phyloP scores from a whole-genome alignment of 441 rosid species.

The Jatropha podagrica region DNA sequence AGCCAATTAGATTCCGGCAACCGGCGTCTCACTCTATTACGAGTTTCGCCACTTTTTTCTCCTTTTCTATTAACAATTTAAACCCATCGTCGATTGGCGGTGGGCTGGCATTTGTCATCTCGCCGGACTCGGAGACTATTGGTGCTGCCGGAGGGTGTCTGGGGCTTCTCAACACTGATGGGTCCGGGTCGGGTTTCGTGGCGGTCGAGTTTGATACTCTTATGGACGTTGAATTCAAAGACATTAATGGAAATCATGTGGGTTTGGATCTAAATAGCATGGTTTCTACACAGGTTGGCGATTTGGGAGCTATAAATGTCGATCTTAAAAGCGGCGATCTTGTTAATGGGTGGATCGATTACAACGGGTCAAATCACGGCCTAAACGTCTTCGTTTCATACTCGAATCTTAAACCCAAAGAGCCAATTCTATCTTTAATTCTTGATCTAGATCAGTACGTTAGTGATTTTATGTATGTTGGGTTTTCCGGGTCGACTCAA shows the following conservation, averaged over 20 bases:
- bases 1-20: conserved; percentile 72
- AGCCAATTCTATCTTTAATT: conserved; percentile 51
- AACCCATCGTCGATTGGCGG: conserved; percentile 96
- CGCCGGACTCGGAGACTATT: conserved; percentile 58
- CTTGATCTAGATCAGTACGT: conserved; percentile 79
- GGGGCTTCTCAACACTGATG: conserved; percentile 52
- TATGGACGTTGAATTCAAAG: conserved; percentile 79
- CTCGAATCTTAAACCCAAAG: conserved; percentile 79
- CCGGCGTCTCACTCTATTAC: conserved; percentile 47
- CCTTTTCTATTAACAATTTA: conserved; percentile 68
- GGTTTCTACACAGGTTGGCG: conserved; percentile 66
- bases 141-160: conserved; percentile 79
- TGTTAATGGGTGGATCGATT: conserved; percentile 81
- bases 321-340: conserved; percentile 90
- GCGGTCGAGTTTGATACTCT: conserved; percentile 93
- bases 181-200: conserved; percentile 53
- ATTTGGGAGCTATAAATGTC: conserved; percentile 59
- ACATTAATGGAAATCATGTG: conserved; percentile 90
- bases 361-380: conserved; percentile 45
- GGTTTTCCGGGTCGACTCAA: conserved; percentile 94
- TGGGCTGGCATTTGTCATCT: conserved; percentile 87
- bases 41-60: conserved; percentile 81
- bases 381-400: conserved; percentile 66
- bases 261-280: conserved; percentile 83
- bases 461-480: conserved; percentile 86